Conservation (phyloP, 139 green algal species). For the Chlamydomonas schloesseri region DNA sequence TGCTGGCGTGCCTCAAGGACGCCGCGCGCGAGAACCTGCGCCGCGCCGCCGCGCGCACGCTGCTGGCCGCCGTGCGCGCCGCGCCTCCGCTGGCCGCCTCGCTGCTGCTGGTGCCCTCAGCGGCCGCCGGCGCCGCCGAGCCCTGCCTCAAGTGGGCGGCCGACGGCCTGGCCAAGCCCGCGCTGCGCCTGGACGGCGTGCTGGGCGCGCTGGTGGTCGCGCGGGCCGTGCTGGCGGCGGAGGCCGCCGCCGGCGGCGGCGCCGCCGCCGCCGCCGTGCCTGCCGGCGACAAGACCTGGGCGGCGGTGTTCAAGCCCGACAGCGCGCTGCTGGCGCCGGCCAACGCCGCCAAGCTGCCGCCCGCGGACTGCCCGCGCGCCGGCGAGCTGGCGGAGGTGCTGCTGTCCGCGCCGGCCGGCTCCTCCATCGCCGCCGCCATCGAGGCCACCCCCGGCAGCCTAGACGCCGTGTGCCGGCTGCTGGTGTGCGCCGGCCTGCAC, state of each 20-base stretch:
- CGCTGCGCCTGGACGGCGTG: constrained; percentile 47
- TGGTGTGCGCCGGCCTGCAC: constrained; percentile 60
- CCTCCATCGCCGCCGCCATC: too few species aligned
- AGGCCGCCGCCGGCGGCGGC: constrained; percentile 25
- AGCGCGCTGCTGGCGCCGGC: constrained; percentile 65
- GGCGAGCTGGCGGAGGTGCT: constrained; percentile 46
- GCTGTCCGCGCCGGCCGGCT: background rate
- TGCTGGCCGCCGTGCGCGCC: background rate
- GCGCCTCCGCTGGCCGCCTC: background rate
- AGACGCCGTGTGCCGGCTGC: constrained; percentile 42
- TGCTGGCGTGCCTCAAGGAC: constrained; percentile 33
- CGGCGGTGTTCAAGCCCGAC: constrained; percentile 45
- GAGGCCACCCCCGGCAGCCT: constrained; percentile 45
- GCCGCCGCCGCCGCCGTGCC: constrained; percentile 21
- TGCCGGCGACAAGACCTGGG: constrained; percentile 63
- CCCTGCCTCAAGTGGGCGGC: constrained; percentile 49
- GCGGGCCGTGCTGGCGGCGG: constrained; percentile 19
- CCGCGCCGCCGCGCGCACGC: background rate
- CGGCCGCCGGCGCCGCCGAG: background rate
- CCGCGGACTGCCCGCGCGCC: constrained; percentile 52
- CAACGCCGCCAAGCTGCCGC: constrained; percentile 65
- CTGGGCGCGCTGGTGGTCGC: constrained; percentile 32
- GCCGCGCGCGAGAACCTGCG: constrained; percentile 3
- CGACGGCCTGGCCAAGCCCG: constrained; percentile 68
- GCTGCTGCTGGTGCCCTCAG: background rate